These are phyloP conservation scores for Cercospora sojina DNA, from an alignment of 2,329 filamentous ascomycete species.

Conservation along the genomic window DNA sequence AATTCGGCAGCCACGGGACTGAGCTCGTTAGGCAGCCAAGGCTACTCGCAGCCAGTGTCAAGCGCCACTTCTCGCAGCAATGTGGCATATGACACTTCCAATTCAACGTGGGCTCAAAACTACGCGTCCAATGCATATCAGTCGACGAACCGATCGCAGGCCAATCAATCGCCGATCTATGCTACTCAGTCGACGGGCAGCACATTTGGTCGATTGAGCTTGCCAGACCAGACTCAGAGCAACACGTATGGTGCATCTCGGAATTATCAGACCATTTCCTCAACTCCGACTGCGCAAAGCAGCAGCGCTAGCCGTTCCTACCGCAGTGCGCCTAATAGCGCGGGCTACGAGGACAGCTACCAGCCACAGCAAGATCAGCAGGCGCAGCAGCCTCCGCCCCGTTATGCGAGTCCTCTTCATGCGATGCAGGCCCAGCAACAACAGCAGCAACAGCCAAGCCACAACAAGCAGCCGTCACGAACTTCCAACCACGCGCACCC, in stretches of 20 bases:
- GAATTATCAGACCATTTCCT: conserved; percentile 13
- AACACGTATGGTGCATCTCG: conserved; percentile 21
- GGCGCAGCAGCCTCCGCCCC: conserved; percentile 27
- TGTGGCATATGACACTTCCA: conserved; percentile 24
- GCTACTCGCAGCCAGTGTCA: conserved; percentile 26
- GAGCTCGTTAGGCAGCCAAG: conserved; percentile 28
- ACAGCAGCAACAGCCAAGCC: conserved; percentile 12
- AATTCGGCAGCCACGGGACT: conserved; percentile 28
- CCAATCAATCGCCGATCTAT: conserved; percentile 31
- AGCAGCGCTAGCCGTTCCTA: conserved; percentile 23
- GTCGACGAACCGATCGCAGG: conserved; percentile 24
- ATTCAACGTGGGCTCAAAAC: conserved; percentile 15
- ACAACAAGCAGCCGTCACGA: conserved; percentile 27
- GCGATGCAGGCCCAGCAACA: conserved; percentile 33
- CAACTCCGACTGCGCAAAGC: conserved; percentile 1
- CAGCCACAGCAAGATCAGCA: conserved; percentile 23
- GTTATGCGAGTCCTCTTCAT: conserved; percentile 36
- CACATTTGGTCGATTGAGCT: conserved; percentile 28
- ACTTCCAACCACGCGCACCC: conserved; percentile 24
- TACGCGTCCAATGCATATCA: conserved; percentile 21
- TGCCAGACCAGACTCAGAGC: conserved; percentile 28
- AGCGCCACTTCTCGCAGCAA: conserved; percentile 15
- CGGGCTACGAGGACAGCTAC: conserved; percentile 26
- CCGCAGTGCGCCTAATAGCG: conserved; percentile 28
- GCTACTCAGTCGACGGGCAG: conserved; percentile 24